Evolutionary conservation across 2,329 filamentous ascomycete genomes (phyloP), one percentile per base, ranked within the genome.

Genomic region (Aspergillus sp.): DNA sequence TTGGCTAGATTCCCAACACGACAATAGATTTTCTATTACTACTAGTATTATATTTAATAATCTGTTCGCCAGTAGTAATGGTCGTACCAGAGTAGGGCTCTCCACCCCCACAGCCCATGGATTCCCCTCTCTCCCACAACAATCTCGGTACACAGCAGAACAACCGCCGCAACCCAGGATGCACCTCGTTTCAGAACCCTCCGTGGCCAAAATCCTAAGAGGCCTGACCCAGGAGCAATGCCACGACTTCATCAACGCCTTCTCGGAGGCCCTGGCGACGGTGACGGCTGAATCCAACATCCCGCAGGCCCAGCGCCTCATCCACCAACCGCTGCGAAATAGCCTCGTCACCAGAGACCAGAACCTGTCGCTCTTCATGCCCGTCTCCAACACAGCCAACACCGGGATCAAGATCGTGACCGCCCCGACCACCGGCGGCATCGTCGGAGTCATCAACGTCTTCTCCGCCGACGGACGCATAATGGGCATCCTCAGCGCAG

Each of bases 351-450:
- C 63, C 6, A n/a, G n/a, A n/a, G 45, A 51, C 5, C 43, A 57
- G 4, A 60, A 65, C 17, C 79, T 74, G 12, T 83, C 78, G 2
- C 60, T 86, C 14, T 86, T 85, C 52, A 85, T 86, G 78, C 82
- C 82, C 0, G 80, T 80, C 1, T 75, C 71, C 15, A 76, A 76
- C 37, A 72, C 73, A 1, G 55, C 62, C 5, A 75, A 74, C 16
- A 78, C 82, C 41, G 79, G 75, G 3, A 72, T 85, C 47, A 88
- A 88, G 64, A 78, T 84, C 15, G 74, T 84, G 4, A 82, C 80
- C 2, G 68, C 71, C 2, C 44, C 45, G 4, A 48, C 49, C 2
- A 40, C 36, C 8, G 30, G 48, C 2, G 52, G 55, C 24, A 72
- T 80, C 10, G 76, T 72, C 2, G 81, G 82, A 12, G 75, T 80